Conservation (phyloP, 1,284 basidiomycete genomes). For the Pascua sp. region DNA sequence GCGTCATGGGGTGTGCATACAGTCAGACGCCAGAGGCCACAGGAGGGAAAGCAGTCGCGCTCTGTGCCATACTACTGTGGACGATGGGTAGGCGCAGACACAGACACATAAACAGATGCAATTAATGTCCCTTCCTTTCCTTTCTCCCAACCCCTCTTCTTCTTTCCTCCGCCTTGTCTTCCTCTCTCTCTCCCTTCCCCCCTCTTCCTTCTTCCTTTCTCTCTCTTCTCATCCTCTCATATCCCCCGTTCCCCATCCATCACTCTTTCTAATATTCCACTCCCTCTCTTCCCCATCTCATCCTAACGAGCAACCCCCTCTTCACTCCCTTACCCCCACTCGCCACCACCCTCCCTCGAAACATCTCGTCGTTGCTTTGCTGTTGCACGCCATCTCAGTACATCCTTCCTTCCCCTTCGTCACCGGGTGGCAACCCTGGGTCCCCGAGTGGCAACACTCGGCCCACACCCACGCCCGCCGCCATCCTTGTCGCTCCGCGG, state of each 20-base stretch:
- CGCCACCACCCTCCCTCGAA: neutral
- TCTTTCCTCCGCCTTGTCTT: neutral
- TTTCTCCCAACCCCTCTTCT: neutral
- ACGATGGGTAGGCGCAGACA: no score
- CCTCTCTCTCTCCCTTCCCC: neutral
- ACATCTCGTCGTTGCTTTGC: neutral
- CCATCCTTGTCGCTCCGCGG: neutral
- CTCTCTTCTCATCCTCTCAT: no score
- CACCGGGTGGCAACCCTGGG: no score
- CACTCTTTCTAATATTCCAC: neutral
- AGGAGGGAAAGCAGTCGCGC: no score
- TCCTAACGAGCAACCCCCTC: neutral
- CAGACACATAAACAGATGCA: neutral
- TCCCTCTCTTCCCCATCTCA: neutral
- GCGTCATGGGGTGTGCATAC: no score
- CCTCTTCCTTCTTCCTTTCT: no score
- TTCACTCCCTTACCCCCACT: neutral
- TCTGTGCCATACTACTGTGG: no score
- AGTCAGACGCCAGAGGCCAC: no score
- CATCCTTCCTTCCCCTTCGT: no score
- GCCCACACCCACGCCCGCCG: neutral
- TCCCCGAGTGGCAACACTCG: neutral
- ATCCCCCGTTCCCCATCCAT: neutral
- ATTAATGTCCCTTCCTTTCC: neutral
- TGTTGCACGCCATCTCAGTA: no score